Evolutionary conservation across 2,329 filamentous ascomycete species (phyloP), one percentile per base, ranked within the genome.

Genomic region (Ophiocordyceps camponoti-rufipedis): DNA sequence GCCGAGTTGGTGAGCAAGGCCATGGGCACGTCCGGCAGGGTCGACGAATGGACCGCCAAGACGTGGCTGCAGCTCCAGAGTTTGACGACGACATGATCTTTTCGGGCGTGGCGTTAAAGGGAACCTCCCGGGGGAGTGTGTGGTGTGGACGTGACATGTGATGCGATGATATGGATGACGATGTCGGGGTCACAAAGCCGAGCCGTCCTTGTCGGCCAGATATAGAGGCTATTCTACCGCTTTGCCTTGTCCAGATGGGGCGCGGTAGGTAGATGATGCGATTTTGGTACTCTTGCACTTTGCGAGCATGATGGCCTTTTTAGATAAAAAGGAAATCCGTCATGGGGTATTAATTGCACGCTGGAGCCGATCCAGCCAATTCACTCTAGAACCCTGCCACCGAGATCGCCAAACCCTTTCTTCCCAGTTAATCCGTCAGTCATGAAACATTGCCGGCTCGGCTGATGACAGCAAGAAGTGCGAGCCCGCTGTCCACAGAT

Each of bases 1-100:
- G 62, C 62, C 9, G 64, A 65, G 40, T 55, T 70, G 31, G 50
- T 72, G 7, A 58, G 54, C 41, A 65, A 64, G 47, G 63, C 63
- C 3, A 58, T 61, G 8, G 62, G 62, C 9, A 55, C 58, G 9
- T 58, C 60, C 13, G 60, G 58, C 1, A 57, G 62, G 47, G 56
- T 58, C 11, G 58, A 62, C 28, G 57, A 64, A 48, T 61, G 57
- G 51, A 58, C 62, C 10, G 65, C 63, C 13, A 56, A 62, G 48
- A 60, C 56, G 42, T 62, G 60, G 61, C 51, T 69, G 39, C 54
- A 60, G 45, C 45, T 53, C 16, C 48, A 53, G n/a, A 51, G 54
- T 18, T 35, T 50, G 35, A 48, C 48, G 18, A 49, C 48, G 4
- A 51, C 41, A 13, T 47, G 13, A 39, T n/a, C 12, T 14, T 11